Evolutionary conservation across 306 rosid genomes (phyloP), one percentile per base, ranked within the genome.

Genomic region (Quercus dentata): DNA sequence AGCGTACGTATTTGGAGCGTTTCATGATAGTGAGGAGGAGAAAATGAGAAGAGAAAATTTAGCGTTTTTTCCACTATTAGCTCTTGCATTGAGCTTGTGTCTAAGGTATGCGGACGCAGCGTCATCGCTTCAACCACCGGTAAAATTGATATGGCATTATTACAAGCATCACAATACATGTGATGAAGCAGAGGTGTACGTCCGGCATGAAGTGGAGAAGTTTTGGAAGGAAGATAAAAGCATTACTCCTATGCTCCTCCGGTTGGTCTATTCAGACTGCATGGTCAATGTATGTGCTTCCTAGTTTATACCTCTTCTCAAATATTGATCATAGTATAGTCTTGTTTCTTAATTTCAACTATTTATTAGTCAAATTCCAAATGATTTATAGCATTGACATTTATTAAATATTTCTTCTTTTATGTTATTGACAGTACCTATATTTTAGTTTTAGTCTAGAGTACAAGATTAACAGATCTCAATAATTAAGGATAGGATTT

Each of bases 211-310:
- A 81, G 97, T 94, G 31, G 3, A 78, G 6, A 0, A 71, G 31
- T 6, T 68, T 9, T 92, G 90, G 88, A 0, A 78, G 0, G 14
- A 70, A 0, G 97, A 92, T 82, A 89, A 71, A 5, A 83, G 74
- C 89, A 83, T 92, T 76, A 73, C 91, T 1, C 76, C 98, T 5
- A 83, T 88, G 85, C 89, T 94, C 80, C 91, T 88, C 17, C 92
- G 92, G 27, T 62, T 94, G 90, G 81, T 83, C 76, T 94, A 80
- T 61, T 51, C 97, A 0, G 97, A 94, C 73, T 94, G 98, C 85
- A 89, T 92, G 23, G 83, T 89, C 57, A 86, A 81, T 7, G 95
- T 91, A 89, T 38, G 91, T 84, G 65, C 79, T 38, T 28, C 15
- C 6, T 38, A 38, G 46, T 11, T 44, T 10, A 56, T 38, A 25